Base-by-base conservation (phyloP, 2,329 filamentous ascomycete species). In the Arthrobotrys megalospora region DNA sequence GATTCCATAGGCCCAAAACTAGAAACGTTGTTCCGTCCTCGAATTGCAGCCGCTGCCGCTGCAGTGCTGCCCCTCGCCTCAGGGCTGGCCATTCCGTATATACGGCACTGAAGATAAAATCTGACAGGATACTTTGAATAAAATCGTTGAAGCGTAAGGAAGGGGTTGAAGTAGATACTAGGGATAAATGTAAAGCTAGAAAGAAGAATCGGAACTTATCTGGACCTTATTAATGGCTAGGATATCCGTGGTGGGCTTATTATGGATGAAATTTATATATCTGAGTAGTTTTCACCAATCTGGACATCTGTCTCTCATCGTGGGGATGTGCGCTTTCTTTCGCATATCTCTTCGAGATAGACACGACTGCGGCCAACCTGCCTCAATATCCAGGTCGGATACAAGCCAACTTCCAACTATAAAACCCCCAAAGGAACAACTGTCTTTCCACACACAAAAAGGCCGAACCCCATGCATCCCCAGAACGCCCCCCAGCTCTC, bases 41-140 rank as follows among this genome's bases (percentile, higher is more conserved):
- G 58, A n/a, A 72, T 16, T 8, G 75, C 75, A 0, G 75, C 75
- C 3, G 75, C 75, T 0, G 75, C 75, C 1, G 75, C 75, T 0
- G 75, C 75, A 21, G 75, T 52, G 38, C 75, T 78, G 8, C 48
- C 75, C 38, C 19, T 55, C 21, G 47, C 60, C 43, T 78, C 67
- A 12, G 67, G 11, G 50, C 60, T 69, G 41, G 34, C n/a, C 60
- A 64, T 64, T 19, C 7, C 11, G 21, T 45, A 45, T 36, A 19
- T 47, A 8, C 6, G 32, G 6, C n/a, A n/a, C 11, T 41, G 8
- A 14, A 14, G 28, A 10, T 58, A 48, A 7, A 50, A 48, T 47
- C 34, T 10, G 38, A 47, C 58, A 58, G 16, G 10, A 19, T 60
- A 43, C 55, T 50, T 64, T 6, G 6, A 3, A 47, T 24, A 47